A percentile compares a stretch with the other conserved stretches of the same genome.
Evolutionary conservation across 768 basidiomycete genomes (phyloP).

Genomic region (Tylopilus vinaceipallidus): DNA sequence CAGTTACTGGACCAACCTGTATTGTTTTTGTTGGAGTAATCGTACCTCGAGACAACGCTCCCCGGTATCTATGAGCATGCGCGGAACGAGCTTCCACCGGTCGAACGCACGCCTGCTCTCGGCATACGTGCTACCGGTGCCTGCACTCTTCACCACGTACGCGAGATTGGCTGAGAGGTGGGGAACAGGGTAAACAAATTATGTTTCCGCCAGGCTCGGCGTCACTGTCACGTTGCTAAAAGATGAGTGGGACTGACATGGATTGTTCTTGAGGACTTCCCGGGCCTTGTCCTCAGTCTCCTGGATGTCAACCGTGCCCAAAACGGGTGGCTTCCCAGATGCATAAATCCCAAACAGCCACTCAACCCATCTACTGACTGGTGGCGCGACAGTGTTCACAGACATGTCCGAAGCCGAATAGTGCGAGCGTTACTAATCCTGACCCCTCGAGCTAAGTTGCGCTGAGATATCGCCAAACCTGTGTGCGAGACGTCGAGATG

Average conservation of each 20-base stretch:
- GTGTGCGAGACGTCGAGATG: not conserved
- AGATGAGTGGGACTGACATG: conserved; percentile 39
- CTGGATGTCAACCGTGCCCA: conserved; percentile 61
- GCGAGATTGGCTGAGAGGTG: conserved; percentile 56
- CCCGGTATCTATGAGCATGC: conserved; percentile 52
- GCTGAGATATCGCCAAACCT: not conserved
- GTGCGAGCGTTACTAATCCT: no score
- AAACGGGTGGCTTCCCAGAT: conserved; percentile 25
- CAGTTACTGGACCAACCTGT: not conserved
- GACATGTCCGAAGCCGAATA: conserved; percentile 7
- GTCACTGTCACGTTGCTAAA: not conserved
- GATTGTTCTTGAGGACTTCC: conserved; percentile 56
- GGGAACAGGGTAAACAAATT: not conserved
- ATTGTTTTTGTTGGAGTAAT: not conserved
- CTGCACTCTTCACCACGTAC: conserved; percentile 72
- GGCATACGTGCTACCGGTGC: conserved; percentile 58
- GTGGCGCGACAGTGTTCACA: conserved; percentile 21
- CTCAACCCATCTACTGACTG: conserved; percentile 18
- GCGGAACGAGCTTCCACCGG: conserved; percentile 53
- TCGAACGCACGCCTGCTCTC: conserved; percentile 62
- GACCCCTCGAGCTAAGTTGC: not conserved
- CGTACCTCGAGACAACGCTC: conserved; percentile 49
- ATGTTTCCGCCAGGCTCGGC: not conserved
- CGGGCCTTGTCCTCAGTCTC: conserved; percentile 63
- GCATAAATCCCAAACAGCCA: conserved; percentile 23